A percentile compares a stretch with the other conserved stretches of the same genome.
These are phyloP conservation scores for Fusarium equiseti DNA, from an alignment of 2,329 filamentous ascomycete species.

Conservation along the genomic window DNA sequence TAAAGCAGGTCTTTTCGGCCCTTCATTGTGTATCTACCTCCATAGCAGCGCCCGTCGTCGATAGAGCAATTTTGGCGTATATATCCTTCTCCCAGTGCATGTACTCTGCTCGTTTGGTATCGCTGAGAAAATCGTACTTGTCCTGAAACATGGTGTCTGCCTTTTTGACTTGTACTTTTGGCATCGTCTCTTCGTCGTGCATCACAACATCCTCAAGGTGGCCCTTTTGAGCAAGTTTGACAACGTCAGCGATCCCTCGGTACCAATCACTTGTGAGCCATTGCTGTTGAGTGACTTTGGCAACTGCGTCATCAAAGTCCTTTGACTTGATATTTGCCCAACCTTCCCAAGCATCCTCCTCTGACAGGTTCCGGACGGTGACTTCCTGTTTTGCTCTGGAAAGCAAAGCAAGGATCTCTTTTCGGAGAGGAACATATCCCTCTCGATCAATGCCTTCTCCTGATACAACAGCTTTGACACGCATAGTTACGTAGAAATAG, in stretches of 20 bases:
- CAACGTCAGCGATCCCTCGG: constrained; percentile 67
- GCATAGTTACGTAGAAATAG: constrained; percentile 69
- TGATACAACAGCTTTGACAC: constrained; percentile 58
- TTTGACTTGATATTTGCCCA: constrained; percentile 63
- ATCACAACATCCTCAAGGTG: constrained; percentile 53
- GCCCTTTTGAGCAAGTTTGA: constrained; percentile 50
- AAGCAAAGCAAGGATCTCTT: constrained; percentile 60
- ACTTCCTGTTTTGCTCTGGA: constrained; percentile 58
- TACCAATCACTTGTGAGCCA: constrained; percentile 76
- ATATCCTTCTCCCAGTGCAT: constrained; percentile 73
- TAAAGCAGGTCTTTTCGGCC: constrained; percentile 45
- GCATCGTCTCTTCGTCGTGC: constrained; percentile 51
- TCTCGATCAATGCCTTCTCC: constrained; percentile 56
- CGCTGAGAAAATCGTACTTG: constrained; percentile 77
- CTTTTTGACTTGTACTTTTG: constrained; percentile 59
- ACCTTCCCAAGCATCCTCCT: constrained; percentile 65
- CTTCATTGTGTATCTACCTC: constrained; percentile 51
- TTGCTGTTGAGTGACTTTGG: constrained; percentile 65
- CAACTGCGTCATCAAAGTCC: constrained; percentile 73
- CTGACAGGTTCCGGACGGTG: constrained; percentile 53
- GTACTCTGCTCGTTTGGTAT: constrained; percentile 71
- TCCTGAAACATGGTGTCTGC: constrained; percentile 81
- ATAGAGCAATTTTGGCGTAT: constrained; percentile 66
- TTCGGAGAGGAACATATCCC: constrained; percentile 60
- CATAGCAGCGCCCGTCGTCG: constrained; percentile 49